Conservation (phyloP, 495 filamentous ascomycete genomes). For the Hypoxylon lenormandii region DNA sequence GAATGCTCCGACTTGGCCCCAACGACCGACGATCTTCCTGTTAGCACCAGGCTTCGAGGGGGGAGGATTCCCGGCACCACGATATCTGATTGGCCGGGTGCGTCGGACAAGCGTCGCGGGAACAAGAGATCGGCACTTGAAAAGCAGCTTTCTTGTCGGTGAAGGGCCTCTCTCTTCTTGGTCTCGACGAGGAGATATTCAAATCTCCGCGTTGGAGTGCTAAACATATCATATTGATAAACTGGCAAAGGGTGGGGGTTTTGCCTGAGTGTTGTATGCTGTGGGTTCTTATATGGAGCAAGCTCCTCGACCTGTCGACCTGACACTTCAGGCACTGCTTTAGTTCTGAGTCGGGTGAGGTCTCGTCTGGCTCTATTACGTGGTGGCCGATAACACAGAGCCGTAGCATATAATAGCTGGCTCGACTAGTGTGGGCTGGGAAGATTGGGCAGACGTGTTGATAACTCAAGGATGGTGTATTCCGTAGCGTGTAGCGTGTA, state of each 20-base stretch:
- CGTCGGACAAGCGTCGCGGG: conserved; percentile 35
- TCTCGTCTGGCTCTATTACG: conserved; percentile 32
- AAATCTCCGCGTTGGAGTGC: conserved; percentile 27
- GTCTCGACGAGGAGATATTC: conserved; percentile 27
- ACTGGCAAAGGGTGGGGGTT: conserved; percentile 16
- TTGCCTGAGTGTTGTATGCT: conserved; percentile 6
- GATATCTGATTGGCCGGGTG: conserved; percentile 33
- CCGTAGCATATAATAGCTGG: conserved; percentile 36
- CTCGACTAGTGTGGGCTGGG: conserved; percentile 20
- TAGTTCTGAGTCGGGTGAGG: conserved; percentile 16
- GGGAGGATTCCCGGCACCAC: conserved; percentile 24
- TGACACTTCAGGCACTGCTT: conserved; percentile 5
- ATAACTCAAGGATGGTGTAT: background rate
- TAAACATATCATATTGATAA: conserved; percentile 20
- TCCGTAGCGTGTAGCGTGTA: background rate
- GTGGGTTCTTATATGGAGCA: conserved; percentile 33
- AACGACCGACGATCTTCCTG: conserved; percentile 40
- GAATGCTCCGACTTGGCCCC: conserved; percentile 46
- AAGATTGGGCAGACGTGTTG: conserved; percentile 11
- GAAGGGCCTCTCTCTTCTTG: conserved; percentile 30
- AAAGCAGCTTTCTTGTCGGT: conserved; percentile 40
- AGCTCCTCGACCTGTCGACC: conserved; percentile 12
- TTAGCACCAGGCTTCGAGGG: conserved; percentile 35
- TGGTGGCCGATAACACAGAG: conserved; percentile 36
- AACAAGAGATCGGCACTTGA: conserved; percentile 42